Base-by-base conservation (phyloP, 2,329 filamentous ascomycete genomes). In the Alternaria novae-zelandiae region DNA sequence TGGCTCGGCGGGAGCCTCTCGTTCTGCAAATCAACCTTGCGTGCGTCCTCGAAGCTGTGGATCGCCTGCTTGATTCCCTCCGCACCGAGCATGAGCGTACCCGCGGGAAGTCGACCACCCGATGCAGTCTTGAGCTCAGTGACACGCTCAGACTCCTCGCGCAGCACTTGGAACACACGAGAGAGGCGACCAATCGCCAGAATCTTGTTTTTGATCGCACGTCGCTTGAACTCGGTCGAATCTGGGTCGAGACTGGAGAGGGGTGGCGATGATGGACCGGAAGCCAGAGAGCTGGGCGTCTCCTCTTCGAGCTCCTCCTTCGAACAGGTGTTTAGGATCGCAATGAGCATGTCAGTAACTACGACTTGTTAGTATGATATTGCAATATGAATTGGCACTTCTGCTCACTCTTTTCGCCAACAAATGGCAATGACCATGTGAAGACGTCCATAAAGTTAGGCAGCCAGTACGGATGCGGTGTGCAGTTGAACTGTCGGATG, bases 361-460 rank as follows among this genome's bases (percentile, higher is more conserved):
- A 49, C 5, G 10, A 8, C 4, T 2, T 13, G 32, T 80, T 68
- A 80, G 76, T 58, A 13, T 21, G 10, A n/a, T 15, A 7, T 15
- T 2, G 1, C 49, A 3, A 7, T 7, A 7, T 10, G 10, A 21
- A 44, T 5, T 6, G 2, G 12, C 13, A 4, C 32, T 15, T 60
- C 21, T 32, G 70, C 78, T 46, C 70, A 82, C 79, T 84, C 87
- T 99, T 99, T 82, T 99, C 96, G 66, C 96, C 95, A 23, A 99
- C 96, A 82, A 99, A 99, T 0, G 96, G 96, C 64, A 99, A 86
- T 32, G 96, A 99, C 96, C 96, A 99, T n/a, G 96, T 99, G 79
- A 99, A 99, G 67, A 99, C 96, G 77, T 99, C 96, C 96, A 99
- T 99, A 79, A 99, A 99, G 85, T 99, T 99, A 59, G 96, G 96